These are phyloP conservation scores for Penicillium robsamsonii DNA, from an alignment of 495 filamentous ascomycete species.

Conservation along the genomic window DNA sequence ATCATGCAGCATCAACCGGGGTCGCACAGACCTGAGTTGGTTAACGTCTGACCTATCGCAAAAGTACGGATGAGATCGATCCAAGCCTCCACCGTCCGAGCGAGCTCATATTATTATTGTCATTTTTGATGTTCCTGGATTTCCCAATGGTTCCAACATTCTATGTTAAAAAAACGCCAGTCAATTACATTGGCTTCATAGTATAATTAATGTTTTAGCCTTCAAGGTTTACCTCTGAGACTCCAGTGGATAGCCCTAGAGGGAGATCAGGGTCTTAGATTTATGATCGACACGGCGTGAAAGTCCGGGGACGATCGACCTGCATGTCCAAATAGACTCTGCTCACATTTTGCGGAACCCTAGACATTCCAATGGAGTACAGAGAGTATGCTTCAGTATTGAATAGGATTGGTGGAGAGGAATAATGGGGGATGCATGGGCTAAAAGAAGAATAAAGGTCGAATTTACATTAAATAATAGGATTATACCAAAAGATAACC, in stretches of 20 bases:
- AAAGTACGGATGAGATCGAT: slow-evolving; percentile 16
- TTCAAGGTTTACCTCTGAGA: slow-evolving; percentile 4
- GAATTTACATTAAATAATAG: not conserved
- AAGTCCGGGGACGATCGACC: slow-evolving; percentile 15
- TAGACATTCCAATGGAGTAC: slow-evolving; percentile 12
- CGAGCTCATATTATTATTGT: slow-evolving; percentile 11
- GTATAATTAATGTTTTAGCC: not conserved
- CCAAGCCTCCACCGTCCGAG: slow-evolving; percentile 16
- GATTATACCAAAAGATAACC: not conserved
- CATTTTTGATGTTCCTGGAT: not conserved
- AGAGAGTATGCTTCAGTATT: slow-evolving; percentile 1
- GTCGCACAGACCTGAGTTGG: slow-evolving; percentile 5
- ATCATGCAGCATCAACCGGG: slow-evolving; percentile 7
- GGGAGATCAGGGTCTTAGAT: slow-evolving; percentile 10
- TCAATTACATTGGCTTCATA: not conserved
- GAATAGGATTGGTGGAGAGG: slow-evolving; percentile 9
- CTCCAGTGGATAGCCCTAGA: not conserved
- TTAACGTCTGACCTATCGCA: slow-evolving; percentile 16
- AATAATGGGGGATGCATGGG: slow-evolving; percentile 6
- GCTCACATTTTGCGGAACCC: slow-evolving; percentile 16
- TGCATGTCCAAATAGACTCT: slow-evolving; percentile 19
- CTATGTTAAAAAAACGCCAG: not conserved
- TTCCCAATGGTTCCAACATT: too few relatives aligned
- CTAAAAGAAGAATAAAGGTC: not conserved
- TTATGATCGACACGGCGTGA: slow-evolving; percentile 7